Conservation (phyloP, 768 basidiomycete genomes). For the Tulasnella sp. region DNA sequence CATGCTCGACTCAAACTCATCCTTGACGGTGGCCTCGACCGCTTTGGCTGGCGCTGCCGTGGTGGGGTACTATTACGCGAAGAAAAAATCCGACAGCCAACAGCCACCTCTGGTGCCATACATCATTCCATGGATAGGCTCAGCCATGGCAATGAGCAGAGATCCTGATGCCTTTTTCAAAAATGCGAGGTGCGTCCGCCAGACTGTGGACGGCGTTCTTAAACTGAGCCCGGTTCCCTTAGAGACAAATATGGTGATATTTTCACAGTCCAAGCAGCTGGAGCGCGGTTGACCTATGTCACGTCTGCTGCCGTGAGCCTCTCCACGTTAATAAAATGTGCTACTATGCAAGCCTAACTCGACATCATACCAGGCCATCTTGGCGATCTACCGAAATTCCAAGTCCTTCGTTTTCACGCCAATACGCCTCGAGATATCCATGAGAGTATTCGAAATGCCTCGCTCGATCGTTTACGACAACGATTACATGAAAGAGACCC, state of each 20-base stretch:
- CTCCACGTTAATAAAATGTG: neutral
- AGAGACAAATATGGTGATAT: conserved; percentile 15
- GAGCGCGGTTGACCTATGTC: conserved; percentile 3
- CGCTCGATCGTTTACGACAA: conserved; percentile 1
- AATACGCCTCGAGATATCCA: neutral
- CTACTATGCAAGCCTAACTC: neutral
- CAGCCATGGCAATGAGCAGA: neutral
- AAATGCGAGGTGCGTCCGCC: neutral
- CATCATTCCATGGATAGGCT: conserved; percentile 13
- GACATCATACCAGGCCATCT: neutral
- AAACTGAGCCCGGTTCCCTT: neutral
- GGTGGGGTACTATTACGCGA: neutral
- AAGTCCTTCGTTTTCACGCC: conserved; percentile 22
- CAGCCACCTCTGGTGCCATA: conserved; percentile 16
- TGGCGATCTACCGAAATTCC: conserved; percentile 16
- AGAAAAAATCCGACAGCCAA: neutral
- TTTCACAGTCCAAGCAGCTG: conserved; percentile 19
- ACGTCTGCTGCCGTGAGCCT: conserved; percentile 2
- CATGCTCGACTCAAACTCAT: neutral
- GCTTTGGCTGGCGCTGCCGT: neutral
- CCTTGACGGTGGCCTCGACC: neutral
- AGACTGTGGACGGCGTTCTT: neutral
- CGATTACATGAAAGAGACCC: neutral
- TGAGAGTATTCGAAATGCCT: conserved; percentile 9
- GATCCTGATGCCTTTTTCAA: conserved; percentile 24